phyloP scores from a whole-genome alignment of 2,329 filamentous ascomycete species.

The Laburnicola sp. region DNA sequence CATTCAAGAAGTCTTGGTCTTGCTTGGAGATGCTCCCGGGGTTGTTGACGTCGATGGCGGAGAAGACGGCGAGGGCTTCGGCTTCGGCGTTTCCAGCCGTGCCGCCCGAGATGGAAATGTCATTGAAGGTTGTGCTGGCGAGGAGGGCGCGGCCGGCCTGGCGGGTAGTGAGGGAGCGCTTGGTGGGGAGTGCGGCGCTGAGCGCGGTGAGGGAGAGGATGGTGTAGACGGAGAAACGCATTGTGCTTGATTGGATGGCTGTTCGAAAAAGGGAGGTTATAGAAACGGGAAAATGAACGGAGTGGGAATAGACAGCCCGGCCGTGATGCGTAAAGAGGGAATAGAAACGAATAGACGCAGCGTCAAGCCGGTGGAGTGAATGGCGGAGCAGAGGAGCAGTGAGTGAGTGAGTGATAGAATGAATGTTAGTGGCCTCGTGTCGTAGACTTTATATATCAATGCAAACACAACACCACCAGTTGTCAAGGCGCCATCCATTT shows the following conservation, averaged over 20 bases:
- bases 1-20: constrained; percentile 57
- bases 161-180: constrained; percentile 19
- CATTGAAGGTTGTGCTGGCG: constrained; percentile 16
- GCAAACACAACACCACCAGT: not conserved
- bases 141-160: constrained; percentile 15
- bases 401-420: constrained; percentile 4
- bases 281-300: not conserved
- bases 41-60: constrained; percentile 53
- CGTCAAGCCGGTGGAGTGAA: constrained; percentile 33
- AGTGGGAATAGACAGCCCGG: constrained; percentile 28
- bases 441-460: constrained; percentile 8
- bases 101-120: constrained; percentile 55
- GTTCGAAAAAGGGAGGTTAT: constrained; percentile 2
- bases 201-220: constrained; percentile 20
- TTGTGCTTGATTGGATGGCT: constrained; percentile 11
- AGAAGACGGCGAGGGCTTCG: constrained; percentile 56
- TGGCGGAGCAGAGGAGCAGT: constrained; percentile 15
- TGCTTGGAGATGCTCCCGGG: constrained; percentile 50
- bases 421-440: not conserved
- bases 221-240: constrained; percentile 22
- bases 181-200: constrained; percentile 7
- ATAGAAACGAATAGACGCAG: constrained; percentile 24
- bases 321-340: constrained; percentile 19
- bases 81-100: constrained; percentile 55
- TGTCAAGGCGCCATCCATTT: not conserved